Evolutionary conservation across 495 filamentous ascomycete genomes (phyloP).

Genomic region (Annulohypoxylon stygium): DNA sequence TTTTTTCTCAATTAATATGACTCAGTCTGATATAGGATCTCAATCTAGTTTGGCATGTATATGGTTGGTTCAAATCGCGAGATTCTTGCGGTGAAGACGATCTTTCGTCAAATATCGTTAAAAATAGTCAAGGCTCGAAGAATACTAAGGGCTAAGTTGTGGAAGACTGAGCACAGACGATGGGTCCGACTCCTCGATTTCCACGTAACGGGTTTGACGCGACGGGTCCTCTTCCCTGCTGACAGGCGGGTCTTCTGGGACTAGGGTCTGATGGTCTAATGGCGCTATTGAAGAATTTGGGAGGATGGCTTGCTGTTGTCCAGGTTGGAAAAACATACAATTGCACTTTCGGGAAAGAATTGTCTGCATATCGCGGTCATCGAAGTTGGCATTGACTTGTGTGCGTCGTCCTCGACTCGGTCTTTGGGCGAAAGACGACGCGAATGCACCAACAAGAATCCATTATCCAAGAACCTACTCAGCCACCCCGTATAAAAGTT

Average conservation of each 20-base stretch:
- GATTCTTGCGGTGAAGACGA: constrained; percentile 52
- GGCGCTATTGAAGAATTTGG: constrained; percentile 28
- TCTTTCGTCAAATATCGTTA: constrained; percentile 46
- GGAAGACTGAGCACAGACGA: constrained; percentile 47
- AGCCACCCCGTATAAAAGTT: constrained; percentile 36
- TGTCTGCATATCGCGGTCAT: constrained; percentile 33
- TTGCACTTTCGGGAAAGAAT: constrained; percentile 37
- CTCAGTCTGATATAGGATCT: constrained; percentile 18
- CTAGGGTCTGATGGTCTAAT: constrained; percentile 41
- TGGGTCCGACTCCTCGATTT: constrained; percentile 39
- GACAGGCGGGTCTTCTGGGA: constrained; percentile 47
- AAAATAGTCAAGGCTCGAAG: constrained; percentile 38
- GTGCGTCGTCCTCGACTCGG: constrained; percentile 10
- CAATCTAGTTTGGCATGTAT: constrained; percentile 35
- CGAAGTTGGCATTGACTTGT: constrained; percentile 29
- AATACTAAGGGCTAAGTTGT: constrained; percentile 39
- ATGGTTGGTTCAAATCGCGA: constrained; percentile 39
- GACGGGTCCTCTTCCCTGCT: constrained; percentile 42
- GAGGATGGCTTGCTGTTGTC: constrained; percentile 14
- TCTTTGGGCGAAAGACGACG: constrained; percentile 22
- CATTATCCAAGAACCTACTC: constrained; percentile 32
- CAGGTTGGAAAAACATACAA: constrained; percentile 3
- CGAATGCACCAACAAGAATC: constrained; percentile 35
- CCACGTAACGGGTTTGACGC: constrained; percentile 41
- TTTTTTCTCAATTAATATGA: constrained; percentile 16